Evolutionary conservation across 129 eudicot species (phyloP).

Genomic region (Kitagawia praeruptora): DNA sequence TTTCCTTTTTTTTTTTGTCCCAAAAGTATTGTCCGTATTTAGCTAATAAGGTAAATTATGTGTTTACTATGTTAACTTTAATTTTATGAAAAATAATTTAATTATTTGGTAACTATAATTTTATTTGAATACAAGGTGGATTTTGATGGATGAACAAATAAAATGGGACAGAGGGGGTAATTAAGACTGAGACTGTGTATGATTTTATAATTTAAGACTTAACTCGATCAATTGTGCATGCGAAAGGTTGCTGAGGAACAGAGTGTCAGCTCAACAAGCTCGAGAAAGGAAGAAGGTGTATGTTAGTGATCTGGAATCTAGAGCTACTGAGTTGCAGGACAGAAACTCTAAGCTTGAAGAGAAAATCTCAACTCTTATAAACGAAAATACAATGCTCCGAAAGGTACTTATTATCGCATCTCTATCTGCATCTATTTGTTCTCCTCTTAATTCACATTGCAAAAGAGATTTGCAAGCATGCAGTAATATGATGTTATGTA

Average conservation of each 20-base stretch:
- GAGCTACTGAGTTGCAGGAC: conserved; percentile 12
- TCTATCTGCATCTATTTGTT: background rate
- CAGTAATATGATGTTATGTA: background rate
- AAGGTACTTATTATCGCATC: conserved; percentile 2
- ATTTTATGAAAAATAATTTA: too few species aligned
- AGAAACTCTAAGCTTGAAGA: conserved; percentile 14
- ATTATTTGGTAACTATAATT: too few species aligned
- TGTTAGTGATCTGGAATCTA: conserved; percentile 18
- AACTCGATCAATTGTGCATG: background rate
- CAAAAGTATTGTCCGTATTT: too few species aligned
- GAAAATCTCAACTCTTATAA: conserved; percentile 12
- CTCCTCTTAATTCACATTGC: background rate
- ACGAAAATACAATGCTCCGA: conserved; percentile 18
- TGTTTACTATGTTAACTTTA: too few species aligned
- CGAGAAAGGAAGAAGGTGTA: conserved; percentile 19
- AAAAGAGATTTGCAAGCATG: background rate
- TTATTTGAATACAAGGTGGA: too few species aligned
- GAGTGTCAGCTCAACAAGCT: conserved; percentile 21
- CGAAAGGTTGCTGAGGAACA: conserved; percentile 14
- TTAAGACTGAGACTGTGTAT: background rate
- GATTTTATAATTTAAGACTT: background rate
- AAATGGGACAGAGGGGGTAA: too few species aligned
- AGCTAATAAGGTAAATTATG: too few species aligned
- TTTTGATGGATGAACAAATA: too few species aligned
- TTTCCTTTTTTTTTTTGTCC: too few species aligned